Evolutionary conservation across 108 stramenopile species (phyloP), one percentile per base, ranked within the genome.

Genomic region (Mediolabrus comicus): DNA sequence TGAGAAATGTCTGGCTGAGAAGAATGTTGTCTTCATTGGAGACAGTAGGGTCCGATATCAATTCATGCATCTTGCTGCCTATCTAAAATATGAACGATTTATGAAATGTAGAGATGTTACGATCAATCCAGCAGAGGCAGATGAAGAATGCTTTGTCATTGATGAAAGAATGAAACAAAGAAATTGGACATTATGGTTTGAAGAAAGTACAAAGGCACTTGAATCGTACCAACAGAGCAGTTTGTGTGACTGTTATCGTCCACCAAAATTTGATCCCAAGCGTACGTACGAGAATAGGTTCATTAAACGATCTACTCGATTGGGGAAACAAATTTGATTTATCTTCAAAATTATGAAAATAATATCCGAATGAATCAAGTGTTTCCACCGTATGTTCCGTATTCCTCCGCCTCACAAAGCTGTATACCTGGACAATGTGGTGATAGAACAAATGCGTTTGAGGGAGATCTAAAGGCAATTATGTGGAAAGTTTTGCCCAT

Each of bases 11-110:
- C n/a, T n/a, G n/a, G n/a, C n/a, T n/a, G n/a, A n/a, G n/a, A n/a
- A n/a, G n/a, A n/a, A n/a, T n/a, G n/a, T n/a, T n/a, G n/a, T n/a
- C n/a, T n/a, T n/a, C n/a, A 71, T 64, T n/a, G n/a, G n/a, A n/a
- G n/a, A n/a, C n/a, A n/a, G n/a, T n/a, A n/a, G 71, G 17, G 62
- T 72, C 8, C 36, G 71, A 9, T 72, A 72, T 27, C 71, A 72
- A 56, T 72, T 39, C 7, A 41, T 63, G 36, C 4, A 62, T n/a
- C 54, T 63, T 16, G 59, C 51, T 12, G 10, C 30, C 3, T 63
- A 28, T 63, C 62, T 72, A 5, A 59, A 59, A 6, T 43, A 10
- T 9, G 46, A 69, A 51, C 4, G 30, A n/a, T 51, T 46, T 2
- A 34, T n/a, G n/a, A n/a, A n/a, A n/a, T n/a, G n/a, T n/a, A n/a